These are phyloP conservation scores for Aspergillus incahuasiensis DNA, from an alignment of 495 filamentous ascomycete species.

Conservation along the genomic window DNA sequence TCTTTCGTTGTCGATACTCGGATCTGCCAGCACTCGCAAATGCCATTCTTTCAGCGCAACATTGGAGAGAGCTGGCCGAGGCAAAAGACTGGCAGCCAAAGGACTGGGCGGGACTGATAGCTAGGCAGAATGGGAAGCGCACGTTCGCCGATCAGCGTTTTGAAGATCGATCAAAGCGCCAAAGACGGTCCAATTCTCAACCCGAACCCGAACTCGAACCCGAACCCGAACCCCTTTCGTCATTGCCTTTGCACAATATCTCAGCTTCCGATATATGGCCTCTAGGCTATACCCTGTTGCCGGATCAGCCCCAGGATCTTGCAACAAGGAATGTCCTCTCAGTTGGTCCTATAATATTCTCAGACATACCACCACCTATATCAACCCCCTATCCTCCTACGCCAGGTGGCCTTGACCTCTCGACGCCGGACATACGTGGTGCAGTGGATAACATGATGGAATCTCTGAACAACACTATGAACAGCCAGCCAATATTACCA, in stretches of 20 bases:
- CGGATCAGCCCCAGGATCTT: neutral
- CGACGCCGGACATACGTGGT: neutral
- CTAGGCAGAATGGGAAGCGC: neutral
- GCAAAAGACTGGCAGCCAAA: neutral
- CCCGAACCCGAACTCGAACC: too few species aligned
- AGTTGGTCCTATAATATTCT: too few species aligned
- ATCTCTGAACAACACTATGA: too few species aligned
- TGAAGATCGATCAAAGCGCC: too few species aligned
- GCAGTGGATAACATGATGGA: neutral
- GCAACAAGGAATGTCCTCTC: too few species aligned
- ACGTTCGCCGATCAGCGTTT: neutral
- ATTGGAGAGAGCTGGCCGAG: neutral
- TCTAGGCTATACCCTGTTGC: neutral
- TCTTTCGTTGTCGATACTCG: neutral
- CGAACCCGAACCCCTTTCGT: too few species aligned
- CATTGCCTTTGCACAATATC: too few species aligned
- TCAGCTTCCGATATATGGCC: neutral
- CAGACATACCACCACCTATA: too few species aligned
- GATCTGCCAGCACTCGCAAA: neutral
- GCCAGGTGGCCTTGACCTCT: neutral
- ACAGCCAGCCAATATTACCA: too few species aligned
- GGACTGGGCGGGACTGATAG: neutral
- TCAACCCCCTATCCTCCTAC: neutral
- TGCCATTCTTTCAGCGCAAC: neutral
- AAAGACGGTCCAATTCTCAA: too few species aligned